Base-by-base conservation (phyloP, 108 stramenopile species). In the Epithemia pelagica region DNA sequence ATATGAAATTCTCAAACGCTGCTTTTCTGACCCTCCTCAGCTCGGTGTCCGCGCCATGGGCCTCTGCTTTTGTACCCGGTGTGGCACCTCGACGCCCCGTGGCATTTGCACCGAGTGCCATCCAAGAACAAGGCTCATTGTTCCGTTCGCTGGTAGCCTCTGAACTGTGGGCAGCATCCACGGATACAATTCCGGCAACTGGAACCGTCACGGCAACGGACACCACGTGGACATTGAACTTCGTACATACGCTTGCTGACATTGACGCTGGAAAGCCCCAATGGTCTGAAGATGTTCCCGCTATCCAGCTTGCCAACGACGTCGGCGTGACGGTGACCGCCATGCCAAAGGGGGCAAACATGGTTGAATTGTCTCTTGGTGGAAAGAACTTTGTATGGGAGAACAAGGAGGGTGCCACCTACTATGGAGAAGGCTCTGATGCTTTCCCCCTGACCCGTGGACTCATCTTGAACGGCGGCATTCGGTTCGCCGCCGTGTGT, bases 401-500 rank as follows among this genome's bases (percentile, higher is more conserved):
- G 18, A 68, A 68, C 31, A 61, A 59, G 18, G 37, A 15, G 15
- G 68, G 68, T 31, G 68, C 32, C 20, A 58, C 54, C 0, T 59
- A 58, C 26, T 68, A 70, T 62, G 69, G 69, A 2, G 52, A 46
- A 28, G 0, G 53, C 0, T 29, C 52, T 21, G 55, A 54, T 27
- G 19, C 59, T 32, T 70, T 70, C 27, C 69, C 69, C 26, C 51
- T 61, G 23, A 0, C 22, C 32, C 37, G 65, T 25, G 58, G 61
- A 22, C 32, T 68, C 20, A 59, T 59, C 26, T 26, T 68, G 27
- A 59, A 68, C 27, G 68, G 68, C 19, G 68, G 68, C 22, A 30
- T 68, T 27, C 68, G 68, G 22, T 59, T 68, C 27, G 68, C 68
- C 2, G 68, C 68, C 32, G 68, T 68, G 21, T 32, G 30, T 23